These are phyloP conservation scores for Backusella liffmaniae DNA, from an alignment of 192 early-diverging fungal species.

Conservation along the genomic window DNA sequence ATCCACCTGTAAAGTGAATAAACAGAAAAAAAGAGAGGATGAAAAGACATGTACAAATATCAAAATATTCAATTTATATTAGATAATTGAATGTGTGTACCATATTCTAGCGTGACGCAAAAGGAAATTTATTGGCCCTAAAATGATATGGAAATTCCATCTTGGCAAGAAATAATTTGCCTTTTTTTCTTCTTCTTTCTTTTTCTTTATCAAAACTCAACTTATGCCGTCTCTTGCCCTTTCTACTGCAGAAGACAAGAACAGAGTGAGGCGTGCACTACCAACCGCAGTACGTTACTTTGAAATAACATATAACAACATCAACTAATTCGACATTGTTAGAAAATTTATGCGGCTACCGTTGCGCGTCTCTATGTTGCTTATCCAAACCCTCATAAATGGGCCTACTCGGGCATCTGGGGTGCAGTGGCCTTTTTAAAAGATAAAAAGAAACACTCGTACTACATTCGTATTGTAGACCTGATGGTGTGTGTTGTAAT, in stretches of 20 bases:
- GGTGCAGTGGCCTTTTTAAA: constrained; percentile 70
- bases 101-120: not conserved
- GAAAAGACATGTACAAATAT: not conserved
- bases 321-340: constrained; percentile 16
- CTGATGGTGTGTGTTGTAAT: constrained; percentile 44
- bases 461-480: constrained; percentile 68
- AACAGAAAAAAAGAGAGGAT: no score
- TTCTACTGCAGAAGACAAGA: constrained; percentile 36
- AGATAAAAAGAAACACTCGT: constrained; percentile 62
- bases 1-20: not conserved
- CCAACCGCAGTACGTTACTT: constrained; percentile 25
- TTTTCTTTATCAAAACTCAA: constrained; percentile 15
- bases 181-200: constrained; percentile 1
- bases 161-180: constrained; percentile 10
- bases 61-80: not conserved
- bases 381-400: constrained; percentile 60
- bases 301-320: not conserved
- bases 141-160: not conserved
- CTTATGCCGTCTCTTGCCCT: constrained; percentile 41
- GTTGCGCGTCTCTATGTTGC: constrained; percentile 79
- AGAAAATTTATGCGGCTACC: constrained; percentile 80
- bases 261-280: constrained; percentile 28
- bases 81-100: not conserved
- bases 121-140: not conserved
- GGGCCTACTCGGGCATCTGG: constrained; percentile 72